A percentile compares a stretch with the other conserved stretches of the same genome.
These are phyloP conservation scores for Aeschynomene evenia DNA, from an alignment of 306 rosid genomes.

Conservation along the genomic window DNA sequence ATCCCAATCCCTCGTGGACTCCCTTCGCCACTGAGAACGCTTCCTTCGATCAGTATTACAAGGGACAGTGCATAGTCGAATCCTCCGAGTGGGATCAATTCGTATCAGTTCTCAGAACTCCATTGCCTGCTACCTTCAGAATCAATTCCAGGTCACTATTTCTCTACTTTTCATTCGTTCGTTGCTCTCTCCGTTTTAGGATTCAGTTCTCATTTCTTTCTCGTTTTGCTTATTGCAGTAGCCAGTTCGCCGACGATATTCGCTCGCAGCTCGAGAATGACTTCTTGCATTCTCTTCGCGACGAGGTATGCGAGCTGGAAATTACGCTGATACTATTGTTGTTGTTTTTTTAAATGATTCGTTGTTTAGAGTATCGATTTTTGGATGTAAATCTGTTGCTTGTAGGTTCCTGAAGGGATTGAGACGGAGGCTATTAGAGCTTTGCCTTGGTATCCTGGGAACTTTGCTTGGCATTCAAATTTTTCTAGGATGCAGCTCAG, in stretches of 20 bases:
- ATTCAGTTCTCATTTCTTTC: background rate
- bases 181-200: background rate
- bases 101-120: conserved; percentile 71
- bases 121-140: conserved; percentile 86
- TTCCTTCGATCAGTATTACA: conserved; percentile 69
- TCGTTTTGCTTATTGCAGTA: conserved; percentile 52
- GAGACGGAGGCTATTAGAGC: conserved; percentile 86
- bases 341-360: no score
- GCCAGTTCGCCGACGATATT: conserved; percentile 77
- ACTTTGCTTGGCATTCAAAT: conserved; percentile 95
- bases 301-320: conserved; percentile 50
- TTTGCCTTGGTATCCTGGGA: conserved; percentile 87
- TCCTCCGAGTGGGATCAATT: conserved; percentile 72
- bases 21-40: conserved; percentile 71
- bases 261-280: conserved; percentile 78
- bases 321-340: background rate
- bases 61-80: conserved; percentile 68
- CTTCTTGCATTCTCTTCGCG: conserved; percentile 68
- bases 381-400: conserved; percentile 6
- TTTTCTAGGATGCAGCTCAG: conserved; percentile 96
- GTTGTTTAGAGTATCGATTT: background rate
- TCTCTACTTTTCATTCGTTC: background rate
- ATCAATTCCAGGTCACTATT: conserved; percentile 72
- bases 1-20: conserved; percentile 48
- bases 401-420: conserved; percentile 65